These are phyloP conservation scores for Suillus ampliporus DNA, from an alignment of 768 basidiomycete species.

Conservation along the genomic window DNA sequence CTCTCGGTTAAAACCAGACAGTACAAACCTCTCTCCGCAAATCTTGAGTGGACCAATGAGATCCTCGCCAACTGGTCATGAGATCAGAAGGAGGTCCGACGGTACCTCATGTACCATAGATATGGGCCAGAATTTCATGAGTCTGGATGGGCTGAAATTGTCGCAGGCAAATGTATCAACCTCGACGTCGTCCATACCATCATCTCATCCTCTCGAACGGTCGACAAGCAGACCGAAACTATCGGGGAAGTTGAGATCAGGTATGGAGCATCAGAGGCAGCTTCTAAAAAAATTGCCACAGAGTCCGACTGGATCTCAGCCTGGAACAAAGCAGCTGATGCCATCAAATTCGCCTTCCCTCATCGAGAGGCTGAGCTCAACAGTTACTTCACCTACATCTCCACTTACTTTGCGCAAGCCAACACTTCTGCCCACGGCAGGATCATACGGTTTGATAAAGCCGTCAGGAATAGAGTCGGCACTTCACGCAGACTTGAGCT, in stretches of 20 bases:
- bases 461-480: conserved; percentile 31
- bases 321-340: conserved; percentile 20
- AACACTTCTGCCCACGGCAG: conserved; percentile 8
- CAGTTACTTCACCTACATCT: conserved; percentile 31
- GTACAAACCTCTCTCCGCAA: neutral
- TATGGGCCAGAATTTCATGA: conserved; percentile 29
- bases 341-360: conserved; percentile 30
- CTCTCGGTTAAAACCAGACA: neutral
- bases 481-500: conserved; percentile 22
- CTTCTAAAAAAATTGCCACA: conserved; percentile 20
- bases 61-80: neutral
- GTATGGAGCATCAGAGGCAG: conserved; percentile 9
- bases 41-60: neutral
- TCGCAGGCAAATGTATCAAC: conserved; percentile 29
- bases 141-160: conserved; percentile 34
- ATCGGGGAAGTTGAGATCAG: conserved; percentile 17
- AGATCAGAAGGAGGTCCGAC: neutral
- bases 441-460: conserved; percentile 39
- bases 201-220: conserved; percentile 16
- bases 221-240: conserved; percentile 26
- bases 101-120: neutral
- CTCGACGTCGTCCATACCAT: conserved; percentile 34
- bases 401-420: conserved; percentile 25
- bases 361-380: conserved; percentile 33
- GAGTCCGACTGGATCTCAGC: conserved; percentile 32